phyloP scores from a whole-genome alignment of 768 basidiomycete genomes.

The Filobasidium wieringae region DNA sequence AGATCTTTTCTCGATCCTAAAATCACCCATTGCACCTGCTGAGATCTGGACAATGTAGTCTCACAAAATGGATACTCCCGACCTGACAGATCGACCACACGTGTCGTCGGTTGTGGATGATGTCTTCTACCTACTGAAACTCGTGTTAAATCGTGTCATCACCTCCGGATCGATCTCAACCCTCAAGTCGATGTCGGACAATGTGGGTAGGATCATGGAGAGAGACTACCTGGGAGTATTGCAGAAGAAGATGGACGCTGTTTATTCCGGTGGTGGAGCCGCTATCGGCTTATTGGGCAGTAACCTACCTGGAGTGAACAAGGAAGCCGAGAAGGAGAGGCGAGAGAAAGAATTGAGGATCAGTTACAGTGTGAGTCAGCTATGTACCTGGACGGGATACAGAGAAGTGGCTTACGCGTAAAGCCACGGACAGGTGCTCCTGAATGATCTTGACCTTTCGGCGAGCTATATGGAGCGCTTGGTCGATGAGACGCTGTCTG shows the following conservation, averaged over 20 bases:
- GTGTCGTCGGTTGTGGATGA: constrained; percentile 54
- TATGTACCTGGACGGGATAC: too few relatives aligned
- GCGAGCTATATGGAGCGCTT: constrained; percentile 78
- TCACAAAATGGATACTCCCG: constrained; percentile 66
- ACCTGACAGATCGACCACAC: constrained; percentile 51
- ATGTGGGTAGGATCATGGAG: constrained; percentile 64
- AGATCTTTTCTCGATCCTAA: constrained; percentile 8
- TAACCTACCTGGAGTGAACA: constrained; percentile 21
- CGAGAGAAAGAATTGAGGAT: constrained; percentile 64
- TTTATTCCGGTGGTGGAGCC: constrained; percentile 49
- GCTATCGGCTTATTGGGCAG: constrained; percentile 19
- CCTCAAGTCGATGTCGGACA: constrained; percentile 51
- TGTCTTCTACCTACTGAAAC: constrained; percentile 87
- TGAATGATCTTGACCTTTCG: constrained; percentile 92
- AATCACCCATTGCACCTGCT: neutral
- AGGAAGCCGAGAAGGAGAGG: constrained; percentile 53
- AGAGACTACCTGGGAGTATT: constrained; percentile 69
- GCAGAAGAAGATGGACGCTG: constrained; percentile 74
- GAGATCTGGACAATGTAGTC: constrained; percentile 51
- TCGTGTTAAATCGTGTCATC: constrained; percentile 62
- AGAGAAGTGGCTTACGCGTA: neutral
- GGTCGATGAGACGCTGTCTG: constrained; percentile 52
- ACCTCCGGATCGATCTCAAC: constrained; percentile 59
- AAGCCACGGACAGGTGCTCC: constrained; percentile 14
- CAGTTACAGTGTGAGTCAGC: constrained; percentile 63